Conservation (phyloP, 352 stramenopile genomes). For the Hyaloperonospora brassicae region DNA sequence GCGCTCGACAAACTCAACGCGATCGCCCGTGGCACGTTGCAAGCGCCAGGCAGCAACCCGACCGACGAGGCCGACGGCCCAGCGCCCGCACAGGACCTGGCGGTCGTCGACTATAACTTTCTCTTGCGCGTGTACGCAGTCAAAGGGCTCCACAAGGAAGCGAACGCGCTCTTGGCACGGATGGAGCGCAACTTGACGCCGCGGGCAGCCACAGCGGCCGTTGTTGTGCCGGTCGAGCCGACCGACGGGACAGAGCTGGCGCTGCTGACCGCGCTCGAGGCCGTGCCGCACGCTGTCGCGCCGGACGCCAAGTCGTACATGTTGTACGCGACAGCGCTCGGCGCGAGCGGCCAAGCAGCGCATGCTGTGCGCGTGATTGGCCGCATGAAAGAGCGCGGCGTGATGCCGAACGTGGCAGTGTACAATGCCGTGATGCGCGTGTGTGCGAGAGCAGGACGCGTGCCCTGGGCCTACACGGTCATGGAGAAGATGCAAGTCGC, state of each 20-base stretch:
- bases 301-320: constrained; percentile 66
- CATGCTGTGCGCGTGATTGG: constrained; percentile 62
- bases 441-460: constrained; percentile 52
- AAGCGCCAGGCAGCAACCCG: constrained; percentile 14
- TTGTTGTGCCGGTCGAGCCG: constrained; percentile 12
- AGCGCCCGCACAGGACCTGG: constrained; percentile 16
- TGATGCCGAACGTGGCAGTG: constrained; percentile 42
- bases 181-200: constrained; percentile 61
- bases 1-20: constrained; percentile 64
- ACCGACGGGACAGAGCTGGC: constrained; percentile 22
- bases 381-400: constrained; percentile 70
- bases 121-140: constrained; percentile 62
- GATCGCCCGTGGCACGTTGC: constrained; percentile 37
- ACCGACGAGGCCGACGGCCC: not conserved
- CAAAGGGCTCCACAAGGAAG: constrained; percentile 48
- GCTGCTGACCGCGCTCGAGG: constrained; percentile 35
- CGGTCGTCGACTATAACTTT: constrained; percentile 70
- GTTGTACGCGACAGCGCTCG: constrained; percentile 65
- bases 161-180: constrained; percentile 58
- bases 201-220: not conserved
- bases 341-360: constrained; percentile 33
- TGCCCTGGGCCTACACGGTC: constrained; percentile 79
- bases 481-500: constrained; percentile 82
- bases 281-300: constrained; percentile 38
- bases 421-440: constrained; percentile 84